Conservation (phyloP, 345 rosid genomes). For the Angophora floribunda region DNA sequence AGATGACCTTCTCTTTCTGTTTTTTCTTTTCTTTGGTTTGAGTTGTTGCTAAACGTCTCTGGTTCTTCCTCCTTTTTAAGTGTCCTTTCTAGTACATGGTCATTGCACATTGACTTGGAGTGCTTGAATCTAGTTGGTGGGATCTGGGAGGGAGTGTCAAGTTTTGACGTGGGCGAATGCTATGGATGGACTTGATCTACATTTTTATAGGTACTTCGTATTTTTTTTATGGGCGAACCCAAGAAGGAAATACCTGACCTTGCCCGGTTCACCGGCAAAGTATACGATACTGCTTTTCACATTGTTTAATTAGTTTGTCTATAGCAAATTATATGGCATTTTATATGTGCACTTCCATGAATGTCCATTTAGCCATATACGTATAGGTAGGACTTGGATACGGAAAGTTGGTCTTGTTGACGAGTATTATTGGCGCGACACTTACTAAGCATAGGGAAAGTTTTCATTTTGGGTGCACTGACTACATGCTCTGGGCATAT, state of each 20-base stretch:
- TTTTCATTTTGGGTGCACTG: background rate
- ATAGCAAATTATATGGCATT: background rate
- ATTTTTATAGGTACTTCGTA: background rate
- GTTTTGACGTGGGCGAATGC: background rate
- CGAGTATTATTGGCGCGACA: background rate
- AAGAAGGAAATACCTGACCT: background rate
- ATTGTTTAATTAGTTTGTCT: background rate
- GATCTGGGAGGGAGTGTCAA: background rate
- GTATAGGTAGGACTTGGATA: background rate
- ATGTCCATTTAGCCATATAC: too few species aligned
- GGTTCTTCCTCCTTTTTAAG: background rate
- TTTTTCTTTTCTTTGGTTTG: background rate
- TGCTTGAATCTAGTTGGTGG: background rate
- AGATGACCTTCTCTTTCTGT: background rate
- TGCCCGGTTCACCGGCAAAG: background rate
- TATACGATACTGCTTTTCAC: background rate
- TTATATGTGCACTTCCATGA: background rate
- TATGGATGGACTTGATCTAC: background rate
- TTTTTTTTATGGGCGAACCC: background rate
- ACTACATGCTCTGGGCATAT: background rate
- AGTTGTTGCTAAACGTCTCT: background rate
- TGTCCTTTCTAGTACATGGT: background rate
- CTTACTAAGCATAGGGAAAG: too few species aligned
- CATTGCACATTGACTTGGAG: background rate
- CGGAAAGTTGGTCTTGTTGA: background rate